A percentile compares a stretch with the other conserved stretches of the same genome.
Evolutionary conservation across 331 rosid genomes (phyloP).

Genomic region (Quercus lobata): DNA sequence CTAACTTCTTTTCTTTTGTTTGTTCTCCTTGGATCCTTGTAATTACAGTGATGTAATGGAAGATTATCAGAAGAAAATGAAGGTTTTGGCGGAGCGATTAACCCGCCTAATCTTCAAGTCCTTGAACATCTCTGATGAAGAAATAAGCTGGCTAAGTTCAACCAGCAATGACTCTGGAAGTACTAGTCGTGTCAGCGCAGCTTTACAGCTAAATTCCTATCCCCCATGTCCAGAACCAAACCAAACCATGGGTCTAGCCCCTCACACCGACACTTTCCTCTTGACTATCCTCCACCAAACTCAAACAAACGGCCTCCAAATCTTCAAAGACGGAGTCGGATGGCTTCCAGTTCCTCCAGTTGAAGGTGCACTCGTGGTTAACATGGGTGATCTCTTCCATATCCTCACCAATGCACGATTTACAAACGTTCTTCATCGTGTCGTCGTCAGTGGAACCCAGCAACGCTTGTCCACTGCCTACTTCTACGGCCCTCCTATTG

Average conservation of each 20-base stretch:
- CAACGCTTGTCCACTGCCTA: constrained; percentile 57
- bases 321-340: constrained; percentile 45
- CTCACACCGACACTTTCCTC: constrained; percentile 77
- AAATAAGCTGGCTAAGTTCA: constrained; percentile 36
- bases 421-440: constrained; percentile 53
- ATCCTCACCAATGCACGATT: constrained; percentile 59
- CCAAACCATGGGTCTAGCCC: constrained; percentile 73
- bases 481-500: constrained; percentile 52
- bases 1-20: neutral
- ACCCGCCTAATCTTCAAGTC: constrained; percentile 25
- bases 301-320: constrained; percentile 56
- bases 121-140: constrained; percentile 26
- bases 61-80: constrained; percentile 52
- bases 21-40: neutral
- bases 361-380: constrained; percentile 41
- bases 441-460: constrained; percentile 24
- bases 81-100: constrained; percentile 43
- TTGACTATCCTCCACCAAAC: constrained; percentile 64
- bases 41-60: constrained; percentile 46
- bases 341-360: constrained; percentile 54
- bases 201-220: constrained; percentile 67
- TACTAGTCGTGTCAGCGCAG: constrained; percentile 19
- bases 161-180: neutral
- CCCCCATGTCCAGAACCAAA: constrained; percentile 72
- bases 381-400: constrained; percentile 67